Conservation (phyloP, 2,329 filamentous ascomycete species). For the Alternaria novae-zelandiae region DNA sequence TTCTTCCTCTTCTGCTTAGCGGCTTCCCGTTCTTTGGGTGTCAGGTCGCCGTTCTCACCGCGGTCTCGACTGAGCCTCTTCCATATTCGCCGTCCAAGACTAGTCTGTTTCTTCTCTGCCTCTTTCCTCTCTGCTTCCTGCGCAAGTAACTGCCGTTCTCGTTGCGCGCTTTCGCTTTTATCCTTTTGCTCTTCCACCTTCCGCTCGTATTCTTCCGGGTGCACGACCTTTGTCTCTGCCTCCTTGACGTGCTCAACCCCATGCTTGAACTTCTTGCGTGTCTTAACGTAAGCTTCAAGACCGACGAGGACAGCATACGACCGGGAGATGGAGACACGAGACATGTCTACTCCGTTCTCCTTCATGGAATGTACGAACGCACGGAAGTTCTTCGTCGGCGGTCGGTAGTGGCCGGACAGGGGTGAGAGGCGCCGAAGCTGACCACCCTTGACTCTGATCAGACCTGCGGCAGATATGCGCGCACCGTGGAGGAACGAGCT, state of each 20-base stretch:
- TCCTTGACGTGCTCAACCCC: slow-evolving; percentile 58
- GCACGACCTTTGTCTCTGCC: slow-evolving; percentile 64
- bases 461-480: slow-evolving; percentile 80
- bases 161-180: slow-evolving; percentile 66
- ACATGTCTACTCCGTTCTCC: slow-evolving; percentile 78
- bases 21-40: slow-evolving; percentile 24
- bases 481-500: slow-evolving; percentile 86
- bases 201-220: slow-evolving; percentile 63
- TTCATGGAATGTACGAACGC: slow-evolving; percentile 78
- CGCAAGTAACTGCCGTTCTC: slow-evolving; percentile 61
- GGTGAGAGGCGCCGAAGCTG: slow-evolving; percentile 75
- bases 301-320: slow-evolving; percentile 84
- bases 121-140: slow-evolving; percentile 55
- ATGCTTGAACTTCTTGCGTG: slow-evolving; percentile 68
- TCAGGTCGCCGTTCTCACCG: slow-evolving; percentile 23
- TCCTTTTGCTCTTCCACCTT: slow-evolving; percentile 59
- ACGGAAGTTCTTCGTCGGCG: slow-evolving; percentile 81
- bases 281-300: slow-evolving; percentile 78
- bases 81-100: slow-evolving; percentile 40
- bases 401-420: slow-evolving; percentile 78
- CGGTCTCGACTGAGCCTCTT: slow-evolving; percentile 30
- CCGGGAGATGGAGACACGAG: slow-evolving; percentile 76
- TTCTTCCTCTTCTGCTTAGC: slow-evolving; percentile 36
- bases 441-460: slow-evolving; percentile 85
- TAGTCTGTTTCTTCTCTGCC: slow-evolving; percentile 45